Conservation (phyloP, 345 rosid species). For the Excoecaria cochinchinensis region DNA sequence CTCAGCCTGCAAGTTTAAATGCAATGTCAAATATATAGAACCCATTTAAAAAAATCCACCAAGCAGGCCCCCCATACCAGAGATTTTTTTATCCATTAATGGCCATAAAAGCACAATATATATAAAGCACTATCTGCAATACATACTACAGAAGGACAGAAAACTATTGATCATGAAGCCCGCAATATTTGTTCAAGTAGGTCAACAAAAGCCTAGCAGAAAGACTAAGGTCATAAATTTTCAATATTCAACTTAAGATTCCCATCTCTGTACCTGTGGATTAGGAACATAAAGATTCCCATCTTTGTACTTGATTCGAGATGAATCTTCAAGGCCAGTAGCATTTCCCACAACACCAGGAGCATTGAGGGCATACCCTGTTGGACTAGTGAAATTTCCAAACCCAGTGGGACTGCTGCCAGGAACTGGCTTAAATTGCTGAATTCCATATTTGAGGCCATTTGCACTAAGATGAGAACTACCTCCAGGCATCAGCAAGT, state of each 20-base stretch:
- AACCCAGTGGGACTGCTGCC: constrained; percentile 57
- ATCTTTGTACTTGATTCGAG: constrained; percentile 85
- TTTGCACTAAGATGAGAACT: constrained; percentile 64
- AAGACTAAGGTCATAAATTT: not conserved
- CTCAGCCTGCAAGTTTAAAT: constrained; percentile 59
- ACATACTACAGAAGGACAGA: too few species aligned
- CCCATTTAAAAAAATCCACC: not conserved
- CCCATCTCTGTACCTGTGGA: constrained; percentile 61
- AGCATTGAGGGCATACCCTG: constrained; percentile 66
- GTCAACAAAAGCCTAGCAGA: not conserved
- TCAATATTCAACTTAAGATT: not conserved
- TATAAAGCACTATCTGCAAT: too few species aligned
- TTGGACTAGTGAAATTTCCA: constrained; percentile 54
- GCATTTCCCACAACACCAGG: constrained; percentile 77
- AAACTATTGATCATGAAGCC: not conserved
- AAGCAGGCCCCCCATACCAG: not conserved
- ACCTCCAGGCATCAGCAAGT: constrained; percentile 86
- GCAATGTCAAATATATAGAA: not conserved
- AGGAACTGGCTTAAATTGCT: constrained; percentile 79
- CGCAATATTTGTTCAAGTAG: too few species aligned
- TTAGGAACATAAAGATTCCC: constrained; percentile 70
- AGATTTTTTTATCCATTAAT: not conserved
- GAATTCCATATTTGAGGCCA: constrained; percentile 85
- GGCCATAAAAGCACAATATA: not conserved
- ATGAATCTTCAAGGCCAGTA: constrained; percentile 76